These are phyloP conservation scores for Epichloe hybrida DNA, from an alignment of 2,329 filamentous ascomycete species.

Conservation along the genomic window DNA sequence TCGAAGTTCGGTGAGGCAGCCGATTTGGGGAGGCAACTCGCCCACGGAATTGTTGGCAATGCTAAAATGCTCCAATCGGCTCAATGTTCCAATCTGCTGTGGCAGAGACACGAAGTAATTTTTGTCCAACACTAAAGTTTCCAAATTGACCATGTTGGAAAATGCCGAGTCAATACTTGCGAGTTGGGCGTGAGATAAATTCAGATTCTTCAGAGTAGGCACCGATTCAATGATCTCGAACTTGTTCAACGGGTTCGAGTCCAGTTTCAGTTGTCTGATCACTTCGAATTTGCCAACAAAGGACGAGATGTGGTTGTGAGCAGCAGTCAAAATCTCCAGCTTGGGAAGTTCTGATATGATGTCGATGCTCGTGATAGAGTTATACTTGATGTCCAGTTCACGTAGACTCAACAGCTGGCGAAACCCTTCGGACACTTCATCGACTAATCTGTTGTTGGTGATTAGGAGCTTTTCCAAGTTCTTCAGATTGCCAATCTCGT, in stretches of 20 bases:
- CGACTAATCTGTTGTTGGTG: constrained; percentile 81
- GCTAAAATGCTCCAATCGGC: constrained; percentile 78
- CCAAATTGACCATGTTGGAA: constrained; percentile 72
- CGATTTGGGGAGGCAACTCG: constrained; percentile 74
- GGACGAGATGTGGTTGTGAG: constrained; percentile 83
- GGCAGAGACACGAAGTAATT: constrained; percentile 93
- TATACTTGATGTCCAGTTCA: constrained; percentile 91
- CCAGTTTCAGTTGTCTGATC: constrained; percentile 72
- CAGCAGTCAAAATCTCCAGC: constrained; percentile 75
- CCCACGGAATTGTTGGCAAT: constrained; percentile 85
- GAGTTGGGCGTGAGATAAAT: constrained; percentile 81
- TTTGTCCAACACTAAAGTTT: constrained; percentile 79
- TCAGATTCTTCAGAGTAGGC: constrained; percentile 72
- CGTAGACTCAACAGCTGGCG: constrained; percentile 62
- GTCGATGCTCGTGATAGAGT: constrained; percentile 77
- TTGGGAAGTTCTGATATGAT: constrained; percentile 72
- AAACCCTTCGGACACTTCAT: constrained; percentile 61
- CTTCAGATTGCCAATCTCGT: constrained; percentile 61
- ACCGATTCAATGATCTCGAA: constrained; percentile 71
- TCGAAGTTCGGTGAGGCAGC: constrained; percentile 70
- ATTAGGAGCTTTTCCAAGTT: constrained; percentile 83
- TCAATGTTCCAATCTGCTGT: constrained; percentile 68
- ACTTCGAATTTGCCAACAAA: constrained; percentile 83
- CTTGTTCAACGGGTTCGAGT: constrained; percentile 89
- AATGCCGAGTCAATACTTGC: constrained; percentile 84